Evolutionary conservation across 345 rosid species (phyloP).

Genomic region (Populus ilicifolia): DNA sequence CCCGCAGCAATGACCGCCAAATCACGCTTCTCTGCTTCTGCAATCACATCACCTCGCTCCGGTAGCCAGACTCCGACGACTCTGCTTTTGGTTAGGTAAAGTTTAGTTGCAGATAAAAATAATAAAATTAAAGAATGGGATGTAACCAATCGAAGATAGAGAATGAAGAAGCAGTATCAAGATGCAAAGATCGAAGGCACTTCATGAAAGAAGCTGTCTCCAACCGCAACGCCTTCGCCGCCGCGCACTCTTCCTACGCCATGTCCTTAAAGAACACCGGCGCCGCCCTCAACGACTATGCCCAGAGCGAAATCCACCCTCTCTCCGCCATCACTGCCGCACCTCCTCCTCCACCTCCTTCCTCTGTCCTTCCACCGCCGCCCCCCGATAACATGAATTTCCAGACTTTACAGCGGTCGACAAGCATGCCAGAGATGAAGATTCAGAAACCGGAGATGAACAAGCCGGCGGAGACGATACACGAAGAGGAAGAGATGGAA

Average conservation of each 20-base stretch:
- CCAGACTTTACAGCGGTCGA: slow-evolving; percentile 52
- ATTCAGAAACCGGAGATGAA: slow-evolving; percentile 40
- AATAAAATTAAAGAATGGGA: slow-evolving; percentile 46
- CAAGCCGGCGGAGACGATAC: slow-evolving; percentile 42
- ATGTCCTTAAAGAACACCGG: slow-evolving; percentile 83
- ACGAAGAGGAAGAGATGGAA: slow-evolving; percentile 51
- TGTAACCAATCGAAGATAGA: slow-evolving; percentile 92
- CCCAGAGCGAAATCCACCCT: slow-evolving; percentile 60
- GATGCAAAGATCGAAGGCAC: slow-evolving; percentile 75
- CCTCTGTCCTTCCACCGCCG: slow-evolving; percentile 6
- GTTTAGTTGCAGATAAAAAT: background rate
- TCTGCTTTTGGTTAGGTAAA: background rate
- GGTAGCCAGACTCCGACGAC: background rate
- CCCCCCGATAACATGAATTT: slow-evolving; percentile 16
- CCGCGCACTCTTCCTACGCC: slow-evolving; percentile 83
- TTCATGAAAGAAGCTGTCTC: slow-evolving; percentile 71
- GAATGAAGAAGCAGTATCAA: slow-evolving; percentile 80
- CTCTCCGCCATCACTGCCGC: slow-evolving; percentile 8
- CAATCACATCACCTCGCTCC: background rate
- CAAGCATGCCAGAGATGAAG: slow-evolving; percentile 80
- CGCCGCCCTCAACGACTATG: slow-evolving; percentile 84
- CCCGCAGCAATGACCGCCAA: background rate
- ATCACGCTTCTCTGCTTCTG: background rate
- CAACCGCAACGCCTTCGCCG: slow-evolving; percentile 87
- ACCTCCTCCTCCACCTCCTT: slow-evolving; percentile 42